Percentiles rank a stretch among this genome's conserved stretches.
Evolutionary conservation across 192 early-diverging fungal genomes (phyloP).

Genomic region (Entomortierella lignicola): DNA sequence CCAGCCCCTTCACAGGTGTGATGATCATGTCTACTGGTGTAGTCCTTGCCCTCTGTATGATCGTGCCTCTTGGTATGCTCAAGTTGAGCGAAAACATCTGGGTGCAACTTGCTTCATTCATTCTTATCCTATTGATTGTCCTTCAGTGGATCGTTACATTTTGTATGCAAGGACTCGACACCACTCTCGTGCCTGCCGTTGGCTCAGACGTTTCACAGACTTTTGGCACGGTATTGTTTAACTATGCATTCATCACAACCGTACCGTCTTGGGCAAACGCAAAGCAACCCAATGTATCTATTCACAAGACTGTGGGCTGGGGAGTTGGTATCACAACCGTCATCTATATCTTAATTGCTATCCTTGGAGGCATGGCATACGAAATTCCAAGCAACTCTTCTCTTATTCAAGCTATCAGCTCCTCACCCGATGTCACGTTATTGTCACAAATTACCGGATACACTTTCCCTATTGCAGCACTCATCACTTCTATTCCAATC

Average conservation of each 20-base stretch:
- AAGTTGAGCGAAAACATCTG: conserved; percentile 78
- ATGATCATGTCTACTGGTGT: conserved; percentile 33
- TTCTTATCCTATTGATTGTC: conserved; percentile 64
- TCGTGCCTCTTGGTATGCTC: conserved; percentile 70
- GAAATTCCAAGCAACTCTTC: conserved; percentile 55
- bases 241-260: conserved; percentile 77
- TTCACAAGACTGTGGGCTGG: conserved; percentile 69
- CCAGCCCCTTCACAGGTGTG: conserved; percentile 32
- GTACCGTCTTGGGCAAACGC: conserved; percentile 77
- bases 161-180: conserved; percentile 62
- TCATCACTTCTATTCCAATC: conserved; percentile 78
- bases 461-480: conserved; percentile 65
- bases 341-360: conserved; percentile 65
- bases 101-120: conserved; percentile 69
- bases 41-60: conserved; percentile 40
- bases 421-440: conserved; percentile 57
- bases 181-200: conserved; percentile 64
- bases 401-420: conserved; percentile 57
- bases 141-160: conserved; percentile 72
- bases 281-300: conserved; percentile 67
- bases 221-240: conserved; percentile 77
- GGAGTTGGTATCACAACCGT: conserved; percentile 60
- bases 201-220: conserved; percentile 64
- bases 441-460: conserved; percentile 58
- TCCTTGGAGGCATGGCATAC: conserved; percentile 63